These are phyloP conservation scores for Gossypium longicalyx DNA, from an alignment of 345 rosid genomes.

Conservation along the genomic window DNA sequence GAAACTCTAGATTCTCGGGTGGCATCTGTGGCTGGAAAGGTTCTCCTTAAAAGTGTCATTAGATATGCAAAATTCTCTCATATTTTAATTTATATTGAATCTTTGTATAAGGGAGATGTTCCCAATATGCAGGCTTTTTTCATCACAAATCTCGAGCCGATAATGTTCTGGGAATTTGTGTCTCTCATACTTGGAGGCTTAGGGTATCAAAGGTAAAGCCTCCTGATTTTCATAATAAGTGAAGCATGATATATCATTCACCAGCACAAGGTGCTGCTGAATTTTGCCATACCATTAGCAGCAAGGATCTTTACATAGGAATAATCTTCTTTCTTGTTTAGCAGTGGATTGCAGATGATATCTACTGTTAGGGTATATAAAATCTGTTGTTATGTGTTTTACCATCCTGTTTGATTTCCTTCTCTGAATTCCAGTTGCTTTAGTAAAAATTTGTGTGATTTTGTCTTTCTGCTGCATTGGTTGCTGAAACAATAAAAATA, in stretches of 20 bases:
- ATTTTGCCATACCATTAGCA: not conserved
- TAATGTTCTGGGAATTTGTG: slow-evolving; percentile 75
- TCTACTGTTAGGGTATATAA: not conserved
- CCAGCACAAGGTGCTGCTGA: not conserved
- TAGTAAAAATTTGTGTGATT: not conserved
- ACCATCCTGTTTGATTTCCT: slow-evolving; percentile 4
- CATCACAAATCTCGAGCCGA: slow-evolving; percentile 75
- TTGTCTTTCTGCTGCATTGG: not conserved
- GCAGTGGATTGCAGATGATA: not conserved
- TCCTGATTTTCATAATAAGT: slow-evolving; percentile 5
- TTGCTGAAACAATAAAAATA: not conserved
- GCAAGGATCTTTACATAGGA: not conserved
- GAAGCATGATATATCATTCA: not conserved
- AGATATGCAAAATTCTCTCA: not conserved
- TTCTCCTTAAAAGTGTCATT: slow-evolving; percentile 22
- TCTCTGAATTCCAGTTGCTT: not conserved
- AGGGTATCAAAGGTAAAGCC: slow-evolving; percentile 74
- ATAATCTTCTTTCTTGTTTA: slow-evolving; percentile 1
- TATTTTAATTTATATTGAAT: not conserved
- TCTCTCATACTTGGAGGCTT: slow-evolving; percentile 62
- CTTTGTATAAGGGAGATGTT: slow-evolving; percentile 2
- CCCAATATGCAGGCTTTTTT: slow-evolving; percentile 72
- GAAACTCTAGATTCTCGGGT: slow-evolving; percentile 66
- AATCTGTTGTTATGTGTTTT: not conserved
- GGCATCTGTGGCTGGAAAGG: slow-evolving; percentile 92